phyloP scores from a whole-genome alignment of 2,329 filamentous ascomycete genomes.

The Kalaharituber pfeilii region DNA sequence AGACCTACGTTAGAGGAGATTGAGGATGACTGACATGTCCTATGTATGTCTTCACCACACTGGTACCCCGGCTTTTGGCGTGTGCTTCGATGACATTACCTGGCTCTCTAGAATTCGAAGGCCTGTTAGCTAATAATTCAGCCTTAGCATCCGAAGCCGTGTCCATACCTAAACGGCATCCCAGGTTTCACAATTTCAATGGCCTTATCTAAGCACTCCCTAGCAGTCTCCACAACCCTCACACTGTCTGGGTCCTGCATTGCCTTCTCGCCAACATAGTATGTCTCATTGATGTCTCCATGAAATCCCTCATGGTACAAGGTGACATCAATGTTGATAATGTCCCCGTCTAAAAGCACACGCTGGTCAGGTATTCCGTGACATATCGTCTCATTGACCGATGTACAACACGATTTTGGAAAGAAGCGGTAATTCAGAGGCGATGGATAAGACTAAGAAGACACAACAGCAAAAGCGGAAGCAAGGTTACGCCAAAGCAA shows the following conservation, averaged over 20 bases:
- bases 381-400: constrained; percentile 92
- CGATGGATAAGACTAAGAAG: constrained; percentile 70
- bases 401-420: constrained; percentile 95
- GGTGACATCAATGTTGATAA: constrained; percentile 91
- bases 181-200: constrained; percentile 89
- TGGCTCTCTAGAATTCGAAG: too few species aligned
- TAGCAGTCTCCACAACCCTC: constrained; percentile 73
- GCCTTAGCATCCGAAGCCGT: too few species aligned
- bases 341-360: constrained; percentile 75
- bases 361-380: constrained; percentile 94
- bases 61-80: constrained; percentile 69
- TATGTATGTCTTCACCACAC: constrained; percentile 88
- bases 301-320: constrained; percentile 92
- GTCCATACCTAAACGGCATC: constrained; percentile 71
- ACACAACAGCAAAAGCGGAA: too few species aligned
- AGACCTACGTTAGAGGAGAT: too few species aligned
- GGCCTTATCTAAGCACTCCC: constrained; percentile 76
- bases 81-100: constrained; percentile 92
- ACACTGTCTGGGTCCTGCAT: constrained; percentile 70
- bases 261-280: constrained; percentile 86
- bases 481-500: constrained; percentile 7
- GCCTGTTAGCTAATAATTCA: too few species aligned
- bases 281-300: constrained; percentile 93
- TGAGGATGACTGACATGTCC: too few species aligned
- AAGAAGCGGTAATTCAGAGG: constrained; percentile 91